Percentiles rank a stretch among this genome's conserved stretches.
phyloP scores from a whole-genome alignment of 2,329 filamentous ascomycete genomes.

The Fusarium sp. region DNA sequence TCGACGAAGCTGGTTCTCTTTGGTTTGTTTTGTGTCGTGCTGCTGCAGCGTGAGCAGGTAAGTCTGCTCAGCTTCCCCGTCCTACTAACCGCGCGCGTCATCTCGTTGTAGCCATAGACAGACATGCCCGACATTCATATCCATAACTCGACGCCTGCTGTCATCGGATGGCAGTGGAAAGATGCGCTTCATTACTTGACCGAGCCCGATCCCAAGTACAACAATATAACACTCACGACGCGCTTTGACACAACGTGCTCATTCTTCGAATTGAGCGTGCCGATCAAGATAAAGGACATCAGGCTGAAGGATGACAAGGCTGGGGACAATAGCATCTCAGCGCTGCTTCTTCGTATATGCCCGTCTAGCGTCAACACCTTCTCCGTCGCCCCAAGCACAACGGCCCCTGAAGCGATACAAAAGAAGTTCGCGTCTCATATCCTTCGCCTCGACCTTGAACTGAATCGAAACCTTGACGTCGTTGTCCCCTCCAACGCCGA shows the following conservation, averaged over 20 bases:
- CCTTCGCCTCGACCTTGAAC: neutral
- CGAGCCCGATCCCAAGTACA: neutral
- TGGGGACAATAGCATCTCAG: neutral
- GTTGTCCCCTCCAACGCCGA: conserved; percentile 10
- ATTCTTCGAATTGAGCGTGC: conserved; percentile 11
- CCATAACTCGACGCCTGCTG: neutral
- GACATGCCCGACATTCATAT: neutral
- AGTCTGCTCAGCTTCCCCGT: neutral
- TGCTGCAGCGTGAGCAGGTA: neutral
- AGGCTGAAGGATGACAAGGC: neutral
- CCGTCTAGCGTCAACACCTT: neutral
- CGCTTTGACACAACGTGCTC: neutral
- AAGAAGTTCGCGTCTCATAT: neutral
- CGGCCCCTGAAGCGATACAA: neutral
- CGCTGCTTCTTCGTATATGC: neutral
- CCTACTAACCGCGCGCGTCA: neutral
- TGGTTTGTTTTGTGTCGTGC: neutral
- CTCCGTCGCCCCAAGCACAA: neutral
- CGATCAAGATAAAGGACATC: conserved; percentile 13
- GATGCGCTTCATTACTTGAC: neutral
- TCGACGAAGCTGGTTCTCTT: conserved; percentile 12
- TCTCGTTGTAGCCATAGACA: neutral
- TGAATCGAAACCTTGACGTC: neutral
- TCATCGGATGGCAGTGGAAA: neutral
- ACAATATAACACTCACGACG: neutral